Evolutionary conservation across 495 filamentous ascomycete genomes (phyloP).

Genomic region (Penicillium riverlandense): DNA sequence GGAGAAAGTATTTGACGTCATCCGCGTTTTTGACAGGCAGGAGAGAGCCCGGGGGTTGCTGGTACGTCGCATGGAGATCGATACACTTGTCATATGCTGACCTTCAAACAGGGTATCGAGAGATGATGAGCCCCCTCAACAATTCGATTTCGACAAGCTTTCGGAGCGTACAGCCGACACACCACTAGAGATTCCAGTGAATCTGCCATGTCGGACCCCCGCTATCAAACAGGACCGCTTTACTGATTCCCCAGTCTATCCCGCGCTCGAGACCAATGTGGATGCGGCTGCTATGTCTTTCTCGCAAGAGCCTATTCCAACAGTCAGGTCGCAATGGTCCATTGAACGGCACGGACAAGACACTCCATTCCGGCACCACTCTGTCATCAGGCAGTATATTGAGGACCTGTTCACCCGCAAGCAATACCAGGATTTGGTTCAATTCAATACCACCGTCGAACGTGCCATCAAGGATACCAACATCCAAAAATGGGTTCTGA

Average conservation of each 20-base stretch:
- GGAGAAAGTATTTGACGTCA: conserved; percentile 47
- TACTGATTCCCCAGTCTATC: conserved; percentile 37
- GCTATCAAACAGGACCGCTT: conserved; percentile 38
- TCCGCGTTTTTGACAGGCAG: conserved; percentile 53
- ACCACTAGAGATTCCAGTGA: conserved; percentile 36
- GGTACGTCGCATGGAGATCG: conserved; percentile 27
- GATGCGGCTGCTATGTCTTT: conserved; percentile 33
- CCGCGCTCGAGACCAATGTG: conserved; percentile 33
- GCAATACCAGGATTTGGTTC: conserved; percentile 26
- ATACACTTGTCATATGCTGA: no score
- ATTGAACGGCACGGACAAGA: conserved; percentile 27
- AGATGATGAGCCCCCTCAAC: conserved; percentile 20
- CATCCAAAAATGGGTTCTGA: conserved; percentile 26
- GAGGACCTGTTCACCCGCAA: conserved; percentile 30
- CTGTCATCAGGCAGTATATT: conserved; percentile 30
- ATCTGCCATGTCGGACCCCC: conserved; percentile 39
- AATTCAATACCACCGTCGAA: conserved; percentile 38
- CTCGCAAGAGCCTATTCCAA: conserved; percentile 30
- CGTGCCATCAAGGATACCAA: conserved; percentile 22
- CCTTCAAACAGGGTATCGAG: conserved; percentile 32
- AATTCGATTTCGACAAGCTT: conserved; percentile 32
- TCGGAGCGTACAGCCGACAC: conserved; percentile 41
- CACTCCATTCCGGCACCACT: conserved; percentile 32
- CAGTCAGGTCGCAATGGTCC: conserved; percentile 26
- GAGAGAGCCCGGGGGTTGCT: conserved; percentile 52